Base-by-base conservation (phyloP, 2,329 filamentous ascomycete genomes). In the Thelonectria olida region DNA sequence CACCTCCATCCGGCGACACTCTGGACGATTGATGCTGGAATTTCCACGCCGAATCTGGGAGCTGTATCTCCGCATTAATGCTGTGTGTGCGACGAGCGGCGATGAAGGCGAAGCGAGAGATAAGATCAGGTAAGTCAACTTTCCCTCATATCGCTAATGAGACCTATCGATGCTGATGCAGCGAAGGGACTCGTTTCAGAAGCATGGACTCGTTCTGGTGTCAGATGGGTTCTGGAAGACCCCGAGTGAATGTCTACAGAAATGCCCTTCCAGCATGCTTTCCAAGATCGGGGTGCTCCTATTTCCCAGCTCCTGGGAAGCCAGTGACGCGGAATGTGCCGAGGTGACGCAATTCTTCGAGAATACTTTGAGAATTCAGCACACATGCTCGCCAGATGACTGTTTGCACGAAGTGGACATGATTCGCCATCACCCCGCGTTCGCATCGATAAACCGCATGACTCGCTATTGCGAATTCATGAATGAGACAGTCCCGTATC, bases 31-130 rank as follows among this genome's bases (percentile, higher is more conserved):
- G 5, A 5, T 5, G 5, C 15, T 27, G 13, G 61, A 67, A 27
- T 69, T 66, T 51, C 68, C 68, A 0, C 66, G 66, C 9, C 65
- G 68, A 13, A 61, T 70, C 5, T 6, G 69, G 54, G 62, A 70
- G 17, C 44, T 70, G 2, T 70, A 70, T 50, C 68, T 70, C 22
- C 58, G 68, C 4, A 70, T 70, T 20, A 58, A 71, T 39, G 63
- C 62, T n/a, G 58, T 61, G 12, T 69, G 66, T 9, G 67, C 64
- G 17, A 58, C 59, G 7, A 66, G 66, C 1, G 57, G 54, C 9
- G 60, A 70, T 22, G 2, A 19, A 7, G 1, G 6, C 10, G 7
- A 3, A 4, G 57, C 50, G 5, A 60, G 57, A 15, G 48, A 63
- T 7, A 60, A 53, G 64, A 62, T 70, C 48, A 70, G 67, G 67